A percentile compares a stretch with the other conserved stretches of the same genome.
phyloP scores from a whole-genome alignment of 805 yeast genomes.

The Saccharomycopsis oosterbeekiorum region DNA sequence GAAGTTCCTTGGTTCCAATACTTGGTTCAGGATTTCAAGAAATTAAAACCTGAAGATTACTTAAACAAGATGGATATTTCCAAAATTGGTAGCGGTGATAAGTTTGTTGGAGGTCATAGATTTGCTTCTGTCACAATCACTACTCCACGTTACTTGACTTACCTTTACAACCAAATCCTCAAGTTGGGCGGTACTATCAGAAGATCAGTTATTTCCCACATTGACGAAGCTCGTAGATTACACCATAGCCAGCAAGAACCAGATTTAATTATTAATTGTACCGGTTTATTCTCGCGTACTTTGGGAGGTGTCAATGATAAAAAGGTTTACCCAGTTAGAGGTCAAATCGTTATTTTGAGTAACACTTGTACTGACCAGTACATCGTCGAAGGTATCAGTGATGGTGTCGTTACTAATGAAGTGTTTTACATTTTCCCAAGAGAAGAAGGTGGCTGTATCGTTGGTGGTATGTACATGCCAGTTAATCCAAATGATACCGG shows the following conservation, averaged over 20 bases:
- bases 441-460: constrained; percentile 60
- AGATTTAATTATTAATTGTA: constrained; percentile 44
- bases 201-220: constrained; percentile 30
- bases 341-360: constrained; percentile 46
- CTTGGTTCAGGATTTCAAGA: constrained; percentile 34
- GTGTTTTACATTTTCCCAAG: constrained; percentile 56
- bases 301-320: constrained; percentile 39
- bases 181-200: constrained; percentile 39
- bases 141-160: constrained; percentile 46
- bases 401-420: constrained; percentile 32
- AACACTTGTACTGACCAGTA: constrained; percentile 34
- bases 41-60: constrained; percentile 22
- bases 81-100: constrained; percentile 25
- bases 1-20: constrained; percentile 41
- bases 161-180: constrained; percentile 36
- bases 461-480: constrained; percentile 42
- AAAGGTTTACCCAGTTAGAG: constrained; percentile 42
- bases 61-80: constrained; percentile 16
- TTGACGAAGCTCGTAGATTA: constrained; percentile 39
- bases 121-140: constrained; percentile 51
- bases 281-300: constrained; percentile 41
- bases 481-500: constrained; percentile 24
- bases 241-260: constrained; percentile 34
- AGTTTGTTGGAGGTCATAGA: constrained; percentile 32
- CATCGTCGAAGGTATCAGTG: constrained; percentile 22